A percentile compares a stretch with the other conserved stretches of the same genome.
Evolutionary conservation across 495 filamentous ascomycete species (phyloP).

Genomic region (Hyphodiscus hymeniophilus): DNA sequence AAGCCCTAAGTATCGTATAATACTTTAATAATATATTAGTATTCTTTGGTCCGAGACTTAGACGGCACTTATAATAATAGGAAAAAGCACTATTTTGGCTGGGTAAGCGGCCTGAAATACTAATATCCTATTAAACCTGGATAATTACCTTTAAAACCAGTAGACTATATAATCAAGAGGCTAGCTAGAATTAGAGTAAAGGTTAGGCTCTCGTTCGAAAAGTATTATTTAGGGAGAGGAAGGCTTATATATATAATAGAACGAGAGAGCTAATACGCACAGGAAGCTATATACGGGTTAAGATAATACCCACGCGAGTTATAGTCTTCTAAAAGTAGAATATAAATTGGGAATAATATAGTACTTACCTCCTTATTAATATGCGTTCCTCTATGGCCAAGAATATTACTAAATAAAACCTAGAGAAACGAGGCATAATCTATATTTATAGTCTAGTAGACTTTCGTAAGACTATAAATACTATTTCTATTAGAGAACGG

Average conservation of each 20-base stretch:
- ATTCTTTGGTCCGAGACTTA: slow-evolving; percentile 9
- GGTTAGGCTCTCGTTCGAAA: slow-evolving; percentile 11
- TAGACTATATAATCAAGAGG: slow-evolving; percentile 11
- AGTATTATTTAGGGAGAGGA: slow-evolving; percentile 12
- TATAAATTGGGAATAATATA: slow-evolving; percentile 9
- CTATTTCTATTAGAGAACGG: slow-evolving; percentile 11
- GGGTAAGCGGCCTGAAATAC: slow-evolving; percentile 10
- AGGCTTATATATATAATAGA: slow-evolving; percentile 16
- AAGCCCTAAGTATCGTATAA: slow-evolving; percentile 48
- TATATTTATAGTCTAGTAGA: slow-evolving; percentile 15
- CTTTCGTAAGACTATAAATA: slow-evolving; percentile 10
- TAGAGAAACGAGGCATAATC: slow-evolving; percentile 12
- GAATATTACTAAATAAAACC: slow-evolving; percentile 15
- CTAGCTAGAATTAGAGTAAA: slow-evolving; percentile 10
- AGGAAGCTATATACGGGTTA: slow-evolving; percentile 14
- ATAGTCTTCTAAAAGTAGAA: slow-evolving; percentile 15
- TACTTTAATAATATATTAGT: slow-evolving; percentile 13
- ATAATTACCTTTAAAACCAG: slow-evolving; percentile 10
- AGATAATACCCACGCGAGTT: slow-evolving; percentile 14
- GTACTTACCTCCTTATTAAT: slow-evolving; percentile 13
- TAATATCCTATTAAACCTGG: slow-evolving; percentile 11
- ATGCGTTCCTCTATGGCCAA: slow-evolving; percentile 13
- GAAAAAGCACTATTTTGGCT: slow-evolving; percentile 11
- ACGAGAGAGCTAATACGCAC: slow-evolving; percentile 5
- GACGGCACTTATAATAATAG: slow-evolving; percentile 11